Evolutionary conservation across 1,284 basidiomycete species (phyloP).

Genomic region (Chalciporus sp.): DNA sequence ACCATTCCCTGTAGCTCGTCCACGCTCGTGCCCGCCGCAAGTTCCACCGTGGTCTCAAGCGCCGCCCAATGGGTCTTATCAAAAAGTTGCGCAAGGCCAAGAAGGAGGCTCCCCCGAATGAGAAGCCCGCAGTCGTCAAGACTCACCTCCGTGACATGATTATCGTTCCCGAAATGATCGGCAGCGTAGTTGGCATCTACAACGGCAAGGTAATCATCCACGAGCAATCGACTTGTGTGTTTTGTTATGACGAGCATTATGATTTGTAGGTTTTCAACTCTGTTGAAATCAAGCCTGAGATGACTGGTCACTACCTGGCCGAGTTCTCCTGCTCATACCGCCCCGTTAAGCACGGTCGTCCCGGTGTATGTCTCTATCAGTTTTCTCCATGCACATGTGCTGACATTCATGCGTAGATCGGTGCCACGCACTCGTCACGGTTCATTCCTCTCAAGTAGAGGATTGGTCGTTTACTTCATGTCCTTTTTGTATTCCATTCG

Average conservation of each 20-base stretch:
- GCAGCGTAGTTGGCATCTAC: conserved; percentile 95
- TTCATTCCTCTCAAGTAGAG: conserved; percentile 64
- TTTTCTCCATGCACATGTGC: neutral
- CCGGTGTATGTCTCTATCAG: conserved; percentile 64
- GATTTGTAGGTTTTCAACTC: conserved; percentile 84
- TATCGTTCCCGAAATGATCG: conserved; percentile 99
- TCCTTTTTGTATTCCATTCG: conserved; percentile 20
- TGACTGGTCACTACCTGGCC: conserved; percentile 99
- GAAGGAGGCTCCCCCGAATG: conserved; percentile 97
- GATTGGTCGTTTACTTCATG: conserved; percentile 2
- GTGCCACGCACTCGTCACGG: conserved; percentile 80
- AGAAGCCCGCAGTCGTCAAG: conserved; percentile 98
- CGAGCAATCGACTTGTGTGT: neutral
- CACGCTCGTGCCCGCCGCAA: conserved; percentile 98
- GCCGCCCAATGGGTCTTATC: conserved; percentile 97
- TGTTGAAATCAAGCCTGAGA: conserved; percentile 99
- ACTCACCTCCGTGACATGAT: conserved; percentile 99
- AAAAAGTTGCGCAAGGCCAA: conserved; percentile 99
- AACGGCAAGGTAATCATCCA: conserved; percentile 80
- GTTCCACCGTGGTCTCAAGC: conserved; percentile 99
- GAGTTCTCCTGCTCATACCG: conserved; percentile 96
- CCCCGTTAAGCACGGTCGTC: conserved; percentile 99
- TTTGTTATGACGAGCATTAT: conserved; percentile 4
- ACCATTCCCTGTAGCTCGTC: conserved; percentile 72
- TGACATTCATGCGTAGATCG: conserved; percentile 57